Base-by-base conservation (phyloP, 306 rosid genomes). In the Acacia crassicarpa region DNA sequence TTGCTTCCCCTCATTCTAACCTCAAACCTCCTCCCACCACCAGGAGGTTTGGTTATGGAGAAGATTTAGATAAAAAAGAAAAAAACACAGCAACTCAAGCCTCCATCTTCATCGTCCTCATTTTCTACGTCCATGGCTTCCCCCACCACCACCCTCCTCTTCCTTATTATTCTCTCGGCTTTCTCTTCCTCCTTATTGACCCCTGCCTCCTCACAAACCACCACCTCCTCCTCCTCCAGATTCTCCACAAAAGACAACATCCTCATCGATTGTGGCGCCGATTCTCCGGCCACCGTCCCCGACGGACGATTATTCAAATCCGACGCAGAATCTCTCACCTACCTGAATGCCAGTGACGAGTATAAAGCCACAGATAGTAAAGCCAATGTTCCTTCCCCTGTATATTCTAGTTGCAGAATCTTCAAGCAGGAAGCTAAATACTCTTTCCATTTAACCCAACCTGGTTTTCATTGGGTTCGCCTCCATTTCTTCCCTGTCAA, bases 261-360 rank as follows among this genome's bases (percentile, higher is more conserved):
- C 81, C 97, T 93, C 72, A 89, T 95, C 72, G 92, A 88, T 20
- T 93, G 97, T 78, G 99, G 99, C 23, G 81, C 98, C 4, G 88
- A 86, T 9, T 5, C n/a, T 44, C 38, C 58, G 14, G 69, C 83
- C 77, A 53, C 86, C 1, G 61, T 88, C 20, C 91, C 94, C 6
- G 98, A 93, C 65, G 99, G 98, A 17, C 86, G 98, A 85, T 40
- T 48, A 7, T 93, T 95, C 89, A 93, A 93, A 77, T 85, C 92
- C 0, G 98, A 95, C 74, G 63, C 81, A 10, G 90, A 95, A 78
- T 32, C 98, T 33, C 68, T 35, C 4, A 85, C 92, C 1, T 85
- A 62, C 72, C 38, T 95, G 9, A 67, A 92, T 38, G 88, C 96
- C 68, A 72, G 73, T 0, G 98, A 93, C 51, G 94, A 95, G 10